These are phyloP conservation scores for Penicillium fimorum DNA, from an alignment of 495 filamentous ascomycete genomes.

Conservation along the genomic window DNA sequence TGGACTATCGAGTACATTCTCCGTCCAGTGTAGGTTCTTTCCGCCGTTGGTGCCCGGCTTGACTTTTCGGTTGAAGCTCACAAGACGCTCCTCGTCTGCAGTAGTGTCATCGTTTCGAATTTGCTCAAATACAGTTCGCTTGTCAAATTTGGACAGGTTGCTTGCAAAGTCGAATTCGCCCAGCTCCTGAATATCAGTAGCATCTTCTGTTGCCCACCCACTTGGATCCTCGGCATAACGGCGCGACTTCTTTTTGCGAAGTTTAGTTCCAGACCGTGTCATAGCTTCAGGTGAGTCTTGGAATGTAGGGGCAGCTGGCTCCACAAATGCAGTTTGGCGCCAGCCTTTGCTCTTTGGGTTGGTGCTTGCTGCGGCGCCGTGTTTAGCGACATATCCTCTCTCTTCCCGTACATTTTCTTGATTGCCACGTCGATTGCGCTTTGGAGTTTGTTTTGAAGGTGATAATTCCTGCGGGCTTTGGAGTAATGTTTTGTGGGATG, in stretches of 20 bases:
- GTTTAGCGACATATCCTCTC: constrained; percentile 27
- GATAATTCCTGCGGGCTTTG: constrained; percentile 19
- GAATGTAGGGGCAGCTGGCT: constrained; percentile 35
- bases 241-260: constrained; percentile 55
- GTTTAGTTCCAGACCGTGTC: constrained; percentile 33
- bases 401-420: constrained; percentile 25
- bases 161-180: constrained; percentile 91
- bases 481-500: constrained; percentile 20
- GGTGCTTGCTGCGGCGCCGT: constrained; percentile 37
- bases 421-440: constrained; percentile 37
- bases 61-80: constrained; percentile 79
- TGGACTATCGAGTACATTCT: constrained; percentile 79
- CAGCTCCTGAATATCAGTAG: constrained; percentile 92
- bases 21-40: constrained; percentile 87
- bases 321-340: constrained; percentile 79
- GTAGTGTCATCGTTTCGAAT: constrained; percentile 83
- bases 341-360: constrained; percentile 65
- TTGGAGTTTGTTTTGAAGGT: constrained; percentile 22
- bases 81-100: constrained; percentile 83
- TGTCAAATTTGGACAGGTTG: constrained; percentile 90
- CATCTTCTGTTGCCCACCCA: constrained; percentile 96
- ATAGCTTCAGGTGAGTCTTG: constrained; percentile 25
- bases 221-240: constrained; percentile 62
- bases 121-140: constrained; percentile 81
- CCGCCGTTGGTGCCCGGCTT: constrained; percentile 78